Conservation (phyloP, 257 asterid species). For the Fraxinus americana region DNA sequence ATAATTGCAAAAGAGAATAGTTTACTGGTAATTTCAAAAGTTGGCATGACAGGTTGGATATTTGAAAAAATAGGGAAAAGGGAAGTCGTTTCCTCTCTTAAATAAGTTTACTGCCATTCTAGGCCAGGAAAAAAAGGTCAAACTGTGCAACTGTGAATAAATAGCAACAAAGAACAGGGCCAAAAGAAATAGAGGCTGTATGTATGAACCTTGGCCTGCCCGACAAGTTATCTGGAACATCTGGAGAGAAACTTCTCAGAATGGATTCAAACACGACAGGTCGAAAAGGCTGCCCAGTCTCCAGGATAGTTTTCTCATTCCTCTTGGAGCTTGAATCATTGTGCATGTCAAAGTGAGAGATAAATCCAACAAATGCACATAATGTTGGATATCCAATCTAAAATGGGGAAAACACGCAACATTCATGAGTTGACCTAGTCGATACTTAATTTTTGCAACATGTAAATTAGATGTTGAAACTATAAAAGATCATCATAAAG, state of each 20-base stretch:
- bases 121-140: conserved; percentile 15
- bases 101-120: background rate
- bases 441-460: conserved; percentile 15
- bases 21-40: background rate
- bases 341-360: conserved; percentile 60
- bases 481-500: conserved; percentile 2
- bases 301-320: conserved; percentile 43
- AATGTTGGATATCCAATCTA: conserved; percentile 76
- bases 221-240: conserved; percentile 60
- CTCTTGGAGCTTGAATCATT: conserved; percentile 47
- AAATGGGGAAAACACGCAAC: conserved; percentile 33
- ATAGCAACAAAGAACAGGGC: conserved; percentile 15
- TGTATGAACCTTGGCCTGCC: conserved; percentile 74
- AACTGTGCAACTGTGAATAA: conserved; percentile 4
- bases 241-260: conserved; percentile 72
- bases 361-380: conserved; percentile 75
- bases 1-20: background rate
- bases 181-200: conserved; percentile 19
- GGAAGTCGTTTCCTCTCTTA: background rate
- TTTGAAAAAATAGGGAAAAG: background rate
- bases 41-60: background rate
- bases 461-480: conserved; percentile 17
- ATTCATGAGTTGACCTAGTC: conserved; percentile 32
- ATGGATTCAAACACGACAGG: conserved; percentile 76
- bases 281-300: conserved; percentile 65